A percentile compares a stretch with the other conserved stretches of the same genome.
Evolutionary conservation across 2,329 filamentous ascomycete genomes (phyloP).

Genomic region (Byssoonygena ceratinophila): DNA sequence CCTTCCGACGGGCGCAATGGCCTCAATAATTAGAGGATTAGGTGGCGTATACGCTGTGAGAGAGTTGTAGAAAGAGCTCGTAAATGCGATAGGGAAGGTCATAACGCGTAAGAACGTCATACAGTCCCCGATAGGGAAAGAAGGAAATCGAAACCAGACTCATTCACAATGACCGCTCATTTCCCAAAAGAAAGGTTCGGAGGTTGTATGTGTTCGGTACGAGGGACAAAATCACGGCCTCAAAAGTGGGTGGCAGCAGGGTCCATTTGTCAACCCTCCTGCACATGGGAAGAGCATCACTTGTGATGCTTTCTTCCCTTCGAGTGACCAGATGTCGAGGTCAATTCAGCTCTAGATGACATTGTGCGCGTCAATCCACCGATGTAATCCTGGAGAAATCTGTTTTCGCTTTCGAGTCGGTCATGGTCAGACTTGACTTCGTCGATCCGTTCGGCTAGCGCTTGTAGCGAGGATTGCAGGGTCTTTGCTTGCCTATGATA

Average conservation of each 20-base stretch:
- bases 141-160: not conserved
- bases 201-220: not conserved
- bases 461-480: slow-evolving; percentile 78
- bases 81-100: slow-evolving; percentile 12
- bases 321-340: slow-evolving; percentile 38
- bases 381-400: slow-evolving; percentile 95
- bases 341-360: slow-evolving; percentile 46
- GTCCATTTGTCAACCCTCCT: not conserved
- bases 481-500: slow-evolving; percentile 66
- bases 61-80: slow-evolving; percentile 9
- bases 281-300: not conserved
- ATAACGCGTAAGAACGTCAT: slow-evolving; percentile 14
- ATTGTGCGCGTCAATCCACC: slow-evolving; percentile 79
- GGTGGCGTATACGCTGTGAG: slow-evolving; percentile 12
- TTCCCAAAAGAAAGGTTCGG: not conserved
- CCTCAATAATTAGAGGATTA: slow-evolving; percentile 14
- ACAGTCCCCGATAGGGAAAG: not conserved
- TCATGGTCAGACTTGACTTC: slow-evolving; percentile 89
- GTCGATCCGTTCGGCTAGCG: slow-evolving; percentile 87
- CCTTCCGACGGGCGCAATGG: not conserved
- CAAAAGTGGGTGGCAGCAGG: not conserved
- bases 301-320: slow-evolving; percentile 36
- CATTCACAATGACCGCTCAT: not conserved
- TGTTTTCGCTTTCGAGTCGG: slow-evolving; percentile 93
- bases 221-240: not conserved